phyloP scores from a whole-genome alignment of 176 grass and related monocot species.

The Thalia dealbata region DNA sequence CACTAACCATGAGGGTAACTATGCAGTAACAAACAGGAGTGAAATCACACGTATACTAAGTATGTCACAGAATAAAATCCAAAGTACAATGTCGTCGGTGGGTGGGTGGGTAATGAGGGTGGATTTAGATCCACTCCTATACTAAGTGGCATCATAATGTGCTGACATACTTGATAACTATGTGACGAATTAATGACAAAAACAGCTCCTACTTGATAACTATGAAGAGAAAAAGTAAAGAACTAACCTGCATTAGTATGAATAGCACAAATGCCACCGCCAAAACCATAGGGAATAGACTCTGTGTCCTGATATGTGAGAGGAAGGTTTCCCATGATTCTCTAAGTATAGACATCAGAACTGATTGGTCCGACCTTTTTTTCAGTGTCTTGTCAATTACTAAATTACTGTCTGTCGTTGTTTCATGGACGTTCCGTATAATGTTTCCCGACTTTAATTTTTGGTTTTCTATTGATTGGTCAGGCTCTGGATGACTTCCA shows the following conservation, averaged over 20 bases:
- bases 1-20: background rate
- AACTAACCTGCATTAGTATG: slow-evolving; percentile 72
- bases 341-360: slow-evolving; percentile 25
- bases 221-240: slow-evolving; percentile 2
- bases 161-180: background rate
- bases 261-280: slow-evolving; percentile 39
- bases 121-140: too few species aligned
- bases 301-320: slow-evolving; percentile 38
- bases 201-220: background rate
- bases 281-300: slow-evolving; percentile 39
- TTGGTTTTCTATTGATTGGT: slow-evolving; percentile 30
- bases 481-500: slow-evolving; percentile 19
- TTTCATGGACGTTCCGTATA: slow-evolving; percentile 22
- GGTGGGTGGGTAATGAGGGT: too few species aligned
- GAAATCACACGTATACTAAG: too few species aligned
- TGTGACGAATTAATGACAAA: background rate
- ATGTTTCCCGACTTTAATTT: slow-evolving; percentile 2
- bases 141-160: background rate
- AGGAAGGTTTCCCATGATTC: slow-evolving; percentile 41
- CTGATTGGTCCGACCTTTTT: slow-evolving; percentile 31
- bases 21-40: background rate
- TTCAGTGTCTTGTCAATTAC: slow-evolving; percentile 27
- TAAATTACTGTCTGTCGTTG: slow-evolving; percentile 19
- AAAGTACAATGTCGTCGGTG: too few species aligned
- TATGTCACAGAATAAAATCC: too few species aligned